These are phyloP conservation scores for Bisporella sp. DNA, from an alignment of 2,329 filamentous ascomycete genomes.

Conservation along the genomic window DNA sequence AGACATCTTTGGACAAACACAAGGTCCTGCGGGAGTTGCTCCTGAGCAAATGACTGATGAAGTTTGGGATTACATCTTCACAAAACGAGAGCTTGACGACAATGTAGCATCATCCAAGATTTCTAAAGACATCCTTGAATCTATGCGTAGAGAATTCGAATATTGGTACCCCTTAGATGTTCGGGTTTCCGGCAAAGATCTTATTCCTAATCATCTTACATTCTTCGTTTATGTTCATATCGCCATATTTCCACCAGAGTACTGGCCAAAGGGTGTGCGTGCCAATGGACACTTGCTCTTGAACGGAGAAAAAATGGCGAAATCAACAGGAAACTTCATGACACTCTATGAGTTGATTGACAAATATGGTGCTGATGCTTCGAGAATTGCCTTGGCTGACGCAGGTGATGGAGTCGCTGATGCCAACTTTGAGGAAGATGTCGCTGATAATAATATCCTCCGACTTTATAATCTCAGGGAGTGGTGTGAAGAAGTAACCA, in stretches of 20 bases:
- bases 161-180: slow-evolving; percentile 96
- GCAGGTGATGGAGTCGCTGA: slow-evolving; percentile 91
- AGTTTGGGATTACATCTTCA: slow-evolving; percentile 95
- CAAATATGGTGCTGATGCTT: slow-evolving; percentile 93
- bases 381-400: slow-evolving; percentile 85
- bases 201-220: slow-evolving; percentile 89
- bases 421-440: slow-evolving; percentile 93
- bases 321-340: slow-evolving; percentile 95
- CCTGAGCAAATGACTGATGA: slow-evolving; percentile 89
- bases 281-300: slow-evolving; percentile 90
- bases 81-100: slow-evolving; percentile 61
- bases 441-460: slow-evolving; percentile 86
- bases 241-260: slow-evolving; percentile 79
- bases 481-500: slow-evolving; percentile 82
- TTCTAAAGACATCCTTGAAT: slow-evolving; percentile 62
- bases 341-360: slow-evolving; percentile 77
- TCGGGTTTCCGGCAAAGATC: slow-evolving; percentile 82
- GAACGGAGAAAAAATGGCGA: slow-evolving; percentile 98
- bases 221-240: slow-evolving; percentile 94
- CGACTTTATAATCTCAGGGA: slow-evolving; percentile 75
- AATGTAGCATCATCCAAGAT: slow-evolving; percentile 64
- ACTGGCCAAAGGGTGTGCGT: slow-evolving; percentile 81
- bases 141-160: slow-evolving; percentile 85
- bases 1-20: slow-evolving; percentile 75
- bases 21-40: slow-evolving; percentile 60